Conservation (phyloP, 2,329 filamentous ascomycete species). For the Neofusicoccum umdonicola region DNA sequence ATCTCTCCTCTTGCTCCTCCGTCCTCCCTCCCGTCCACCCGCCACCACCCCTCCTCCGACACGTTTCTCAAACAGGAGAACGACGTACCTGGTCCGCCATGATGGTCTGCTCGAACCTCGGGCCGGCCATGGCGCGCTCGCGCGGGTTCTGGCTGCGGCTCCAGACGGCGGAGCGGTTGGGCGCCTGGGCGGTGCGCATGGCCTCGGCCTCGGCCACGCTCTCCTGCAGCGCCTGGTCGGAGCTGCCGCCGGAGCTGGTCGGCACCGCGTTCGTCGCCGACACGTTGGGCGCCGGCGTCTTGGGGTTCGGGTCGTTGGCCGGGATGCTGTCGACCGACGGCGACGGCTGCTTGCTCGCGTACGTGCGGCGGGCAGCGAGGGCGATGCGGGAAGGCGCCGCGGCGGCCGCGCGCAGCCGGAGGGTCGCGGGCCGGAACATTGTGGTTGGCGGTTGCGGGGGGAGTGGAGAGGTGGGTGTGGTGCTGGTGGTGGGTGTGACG, state of each 20-base stretch:
- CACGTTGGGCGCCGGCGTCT: slow-evolving; percentile 50
- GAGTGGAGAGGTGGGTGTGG: neutral
- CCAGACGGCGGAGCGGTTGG: slow-evolving; percentile 79
- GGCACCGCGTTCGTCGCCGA: slow-evolving; percentile 62
- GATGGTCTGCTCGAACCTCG: slow-evolving; percentile 95
- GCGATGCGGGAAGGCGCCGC: slow-evolving; percentile 19
- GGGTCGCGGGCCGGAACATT: slow-evolving; percentile 27
- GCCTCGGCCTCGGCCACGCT: slow-evolving; percentile 54
- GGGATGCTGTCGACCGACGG: slow-evolving; percentile 65
- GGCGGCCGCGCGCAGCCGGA: slow-evolving; percentile 26
- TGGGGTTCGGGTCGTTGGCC: slow-evolving; percentile 62
- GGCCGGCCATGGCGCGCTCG: slow-evolving; percentile 82
- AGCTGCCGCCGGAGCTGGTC: slow-evolving; percentile 48
- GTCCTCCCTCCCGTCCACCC: neutral
- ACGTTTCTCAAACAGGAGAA: neutral
- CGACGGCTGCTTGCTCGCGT: slow-evolving; percentile 18
- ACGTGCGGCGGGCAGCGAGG: neutral
- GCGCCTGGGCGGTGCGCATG: slow-evolving; percentile 69
- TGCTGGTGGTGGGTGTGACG: neutral
- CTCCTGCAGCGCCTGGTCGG: slow-evolving; percentile 57
- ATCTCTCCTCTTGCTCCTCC: neutral
- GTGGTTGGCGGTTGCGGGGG: neutral
- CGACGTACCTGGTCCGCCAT: slow-evolving; percentile 79
- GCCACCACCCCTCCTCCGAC: neutral
- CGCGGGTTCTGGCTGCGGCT: slow-evolving; percentile 80